A percentile compares a stretch with the other conserved stretches of the same genome.
These are phyloP conservation scores for Primulina eburnea DNA, from an alignment of 257 asterid genomes.

Conservation along the genomic window DNA sequence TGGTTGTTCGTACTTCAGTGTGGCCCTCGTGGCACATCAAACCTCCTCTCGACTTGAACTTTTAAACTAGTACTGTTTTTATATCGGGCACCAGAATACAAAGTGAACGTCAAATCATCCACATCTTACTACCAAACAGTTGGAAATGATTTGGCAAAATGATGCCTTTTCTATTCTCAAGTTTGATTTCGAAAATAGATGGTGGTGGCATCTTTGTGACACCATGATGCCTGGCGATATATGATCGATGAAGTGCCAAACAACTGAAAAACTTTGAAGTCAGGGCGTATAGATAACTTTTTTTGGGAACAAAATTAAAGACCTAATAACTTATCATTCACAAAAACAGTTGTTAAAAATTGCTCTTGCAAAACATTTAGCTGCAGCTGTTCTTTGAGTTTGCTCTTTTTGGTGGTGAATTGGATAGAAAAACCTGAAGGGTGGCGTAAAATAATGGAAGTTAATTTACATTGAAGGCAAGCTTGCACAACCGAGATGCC, in stretches of 20 bases:
- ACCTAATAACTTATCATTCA: not conserved
- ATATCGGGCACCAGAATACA: not conserved
- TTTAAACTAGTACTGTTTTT: not conserved
- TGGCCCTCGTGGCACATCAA: not conserved
- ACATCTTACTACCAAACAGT: not conserved
- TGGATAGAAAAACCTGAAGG: not conserved
- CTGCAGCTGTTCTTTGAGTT: not conserved
- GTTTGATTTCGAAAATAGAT: not conserved
- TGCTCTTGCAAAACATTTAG: not conserved
- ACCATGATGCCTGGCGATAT: not conserved
- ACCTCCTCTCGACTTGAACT: not conserved
- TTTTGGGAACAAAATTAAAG: not conserved
- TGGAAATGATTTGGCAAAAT: not conserved
- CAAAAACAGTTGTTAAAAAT: slow-evolving; percentile 6
- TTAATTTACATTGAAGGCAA: not conserved
- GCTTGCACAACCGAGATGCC: not conserved
- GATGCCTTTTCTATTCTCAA: not conserved
- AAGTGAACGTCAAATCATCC: not conserved
- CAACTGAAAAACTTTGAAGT: not conserved
- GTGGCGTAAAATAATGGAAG: not conserved
- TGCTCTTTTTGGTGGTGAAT: slow-evolving; percentile 10
- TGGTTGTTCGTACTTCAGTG: too few relatives aligned
- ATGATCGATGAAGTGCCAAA: slow-evolving; percentile 1
- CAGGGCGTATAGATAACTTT: not conserved
- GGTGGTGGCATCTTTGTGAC: not conserved